Evolutionary conservation across 441 rosid genomes (phyloP).

Genomic region (Syzygium malaccense): DNA sequence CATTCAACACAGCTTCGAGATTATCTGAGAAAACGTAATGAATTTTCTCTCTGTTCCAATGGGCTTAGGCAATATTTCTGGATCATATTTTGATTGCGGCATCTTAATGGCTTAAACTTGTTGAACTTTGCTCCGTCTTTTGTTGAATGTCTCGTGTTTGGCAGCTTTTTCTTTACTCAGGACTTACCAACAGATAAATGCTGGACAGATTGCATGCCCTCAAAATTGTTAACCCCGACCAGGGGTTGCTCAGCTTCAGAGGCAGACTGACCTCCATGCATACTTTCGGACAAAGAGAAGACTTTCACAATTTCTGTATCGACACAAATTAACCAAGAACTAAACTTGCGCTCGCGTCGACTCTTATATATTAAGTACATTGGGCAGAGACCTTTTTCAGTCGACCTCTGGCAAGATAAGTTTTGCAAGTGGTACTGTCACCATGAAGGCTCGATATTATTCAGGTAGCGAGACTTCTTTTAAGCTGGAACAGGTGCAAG

Average conservation of each 20-base stretch:
- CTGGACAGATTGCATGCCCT: neutral
- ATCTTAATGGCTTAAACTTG: neutral
- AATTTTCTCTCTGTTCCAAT: neutral
- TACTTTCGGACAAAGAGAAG: neutral
- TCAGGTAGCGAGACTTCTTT: neutral
- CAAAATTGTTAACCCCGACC: neutral
- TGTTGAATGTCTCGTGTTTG: neutral
- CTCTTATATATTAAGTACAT: neutral
- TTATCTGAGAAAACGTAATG: neutral
- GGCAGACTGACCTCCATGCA: neutral
- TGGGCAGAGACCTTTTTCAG: neutral
- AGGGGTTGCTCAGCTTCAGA: neutral
- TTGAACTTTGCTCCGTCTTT: neutral
- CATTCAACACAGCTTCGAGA: neutral
- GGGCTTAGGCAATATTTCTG: neutral
- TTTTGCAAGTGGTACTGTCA: neutral
- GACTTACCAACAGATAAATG: neutral
- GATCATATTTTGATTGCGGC: neutral
- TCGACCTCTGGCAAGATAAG: neutral
- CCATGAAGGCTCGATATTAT: neutral
- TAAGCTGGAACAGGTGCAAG: neutral
- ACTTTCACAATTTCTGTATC: neutral
- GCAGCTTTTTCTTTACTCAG: neutral
- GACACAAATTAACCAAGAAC: neutral
- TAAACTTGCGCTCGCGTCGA: neutral